phyloP scores from a whole-genome alignment of 306 rosid species.

The Chamaecrista fasciculata region DNA sequence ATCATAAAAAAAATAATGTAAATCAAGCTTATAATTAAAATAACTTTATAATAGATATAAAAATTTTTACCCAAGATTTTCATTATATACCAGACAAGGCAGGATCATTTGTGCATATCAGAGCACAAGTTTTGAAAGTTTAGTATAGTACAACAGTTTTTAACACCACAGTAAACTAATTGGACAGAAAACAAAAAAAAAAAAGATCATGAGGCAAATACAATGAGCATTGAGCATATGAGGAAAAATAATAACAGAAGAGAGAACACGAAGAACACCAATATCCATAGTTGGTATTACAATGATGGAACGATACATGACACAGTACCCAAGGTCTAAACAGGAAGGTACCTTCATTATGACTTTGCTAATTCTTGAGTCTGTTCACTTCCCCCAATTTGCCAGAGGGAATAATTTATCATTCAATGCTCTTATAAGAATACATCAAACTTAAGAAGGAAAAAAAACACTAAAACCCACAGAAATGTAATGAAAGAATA shows the following conservation, averaged over 20 bases:
- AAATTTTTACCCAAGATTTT: too few species aligned
- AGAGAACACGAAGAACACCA: not conserved
- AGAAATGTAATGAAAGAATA: conserved; percentile 71
- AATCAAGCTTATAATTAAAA: too few species aligned
- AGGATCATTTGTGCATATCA: too few species aligned
- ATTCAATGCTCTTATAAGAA: conserved; percentile 26
- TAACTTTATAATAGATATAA: too few species aligned
- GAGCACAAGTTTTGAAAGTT: too few species aligned
- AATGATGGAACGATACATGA: conserved; percentile 17
- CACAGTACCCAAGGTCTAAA: conserved; percentile 7
- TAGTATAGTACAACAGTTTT: too few species aligned
- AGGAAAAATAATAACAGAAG: not conserved
- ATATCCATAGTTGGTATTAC: conserved; percentile 22
- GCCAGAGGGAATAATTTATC: conserved; percentile 32
- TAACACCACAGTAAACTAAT: not conserved
- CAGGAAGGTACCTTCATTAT: not conserved
- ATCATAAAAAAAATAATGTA: too few species aligned
- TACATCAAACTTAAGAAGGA: conserved; percentile 32
- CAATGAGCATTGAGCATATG: not conserved
- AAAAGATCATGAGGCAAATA: too few species aligned
- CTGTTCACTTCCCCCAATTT: conserved; percentile 13
- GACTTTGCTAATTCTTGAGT: conserved; percentile 16
- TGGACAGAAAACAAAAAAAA: not conserved
- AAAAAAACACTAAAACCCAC: conserved; percentile 34
- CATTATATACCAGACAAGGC: too few species aligned